Percentiles rank a stretch among this genome's conserved stretches.
Evolutionary conservation across 495 filamentous ascomycete genomes (phyloP).

Genomic region (Talaromyces proteolyticus): DNA sequence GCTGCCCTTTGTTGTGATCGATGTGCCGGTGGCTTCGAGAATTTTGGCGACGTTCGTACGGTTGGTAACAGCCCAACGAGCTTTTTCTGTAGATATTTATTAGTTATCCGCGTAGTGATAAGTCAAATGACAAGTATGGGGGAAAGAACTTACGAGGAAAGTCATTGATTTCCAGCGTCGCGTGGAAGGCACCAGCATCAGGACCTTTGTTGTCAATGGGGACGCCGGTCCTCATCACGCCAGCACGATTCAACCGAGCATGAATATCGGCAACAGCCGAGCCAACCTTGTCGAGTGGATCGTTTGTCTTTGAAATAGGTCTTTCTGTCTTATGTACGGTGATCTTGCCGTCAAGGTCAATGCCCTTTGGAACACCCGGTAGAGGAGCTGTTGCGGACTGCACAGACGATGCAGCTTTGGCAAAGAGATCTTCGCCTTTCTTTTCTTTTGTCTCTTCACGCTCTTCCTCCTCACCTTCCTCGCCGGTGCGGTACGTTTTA

Average conservation of each 20-base stretch:
- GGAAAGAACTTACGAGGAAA: constrained; percentile 68
- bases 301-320: constrained; percentile 46
- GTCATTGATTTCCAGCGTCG: constrained; percentile 97
- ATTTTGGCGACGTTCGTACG: constrained; percentile 98
- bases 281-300: constrained; percentile 77
- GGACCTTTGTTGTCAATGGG: constrained; percentile 99
- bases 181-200: constrained; percentile 95
- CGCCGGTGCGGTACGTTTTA: constrained; percentile 84
- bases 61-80: constrained; percentile 97
- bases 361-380: constrained; percentile 54
- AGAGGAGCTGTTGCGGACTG: constrained; percentile 45
- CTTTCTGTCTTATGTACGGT: constrained; percentile 71
- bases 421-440: constrained; percentile 52
- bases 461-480: constrained; percentile 80
- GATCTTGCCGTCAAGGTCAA: constrained; percentile 68
- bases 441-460: constrained; percentile 60
- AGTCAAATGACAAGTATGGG: not conserved
- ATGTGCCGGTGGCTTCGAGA: constrained; percentile 87
- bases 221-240: constrained; percentile 81
- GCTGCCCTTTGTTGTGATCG: constrained; percentile 94
- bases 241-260: constrained; percentile 76
- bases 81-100: constrained; percentile 61
- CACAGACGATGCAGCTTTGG: constrained; percentile 60
- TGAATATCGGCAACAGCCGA: constrained; percentile 83
- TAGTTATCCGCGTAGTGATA: constrained; percentile 16